phyloP scores from a whole-genome alignment of 176 grass and related monocot genomes.

The Aechmea fasciata region DNA sequence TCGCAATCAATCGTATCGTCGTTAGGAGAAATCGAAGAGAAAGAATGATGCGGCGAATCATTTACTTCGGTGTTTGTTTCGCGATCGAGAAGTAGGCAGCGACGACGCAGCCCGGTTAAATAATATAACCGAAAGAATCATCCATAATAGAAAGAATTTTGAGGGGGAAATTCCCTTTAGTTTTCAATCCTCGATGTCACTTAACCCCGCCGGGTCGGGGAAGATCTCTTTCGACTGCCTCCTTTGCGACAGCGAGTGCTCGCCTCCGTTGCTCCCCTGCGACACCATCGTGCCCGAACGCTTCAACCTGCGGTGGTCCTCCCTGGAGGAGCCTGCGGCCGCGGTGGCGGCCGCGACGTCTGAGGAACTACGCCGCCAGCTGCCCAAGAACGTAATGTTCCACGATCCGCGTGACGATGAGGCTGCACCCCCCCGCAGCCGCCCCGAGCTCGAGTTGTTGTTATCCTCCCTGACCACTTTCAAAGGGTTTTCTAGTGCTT shows the following conservation, averaged over 20 bases:
- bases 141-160: background rate
- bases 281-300: constrained; percentile 66
- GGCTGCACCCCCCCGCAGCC: constrained; percentile 37
- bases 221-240: constrained; percentile 74
- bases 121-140: too few relatives aligned
- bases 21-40: too few relatives aligned
- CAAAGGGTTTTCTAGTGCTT: constrained; percentile 84
- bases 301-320: constrained; percentile 49
- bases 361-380: constrained; percentile 74
- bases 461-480: constrained; percentile 94
- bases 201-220: constrained; percentile 63
- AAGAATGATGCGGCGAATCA: too few relatives aligned
- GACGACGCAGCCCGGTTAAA: too few relatives aligned
- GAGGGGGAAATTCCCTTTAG: constrained; percentile 12
- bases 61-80: too few relatives aligned
- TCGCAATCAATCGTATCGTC: too few relatives aligned
- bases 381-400: constrained; percentile 85
- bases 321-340: constrained; percentile 34
- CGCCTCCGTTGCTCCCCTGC: constrained; percentile 65
- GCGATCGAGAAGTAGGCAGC: too few relatives aligned
- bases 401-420: constrained; percentile 91
- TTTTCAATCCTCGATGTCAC: constrained; percentile 72
- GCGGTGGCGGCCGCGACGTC: constrained; percentile 22
- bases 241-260: constrained; percentile 68
- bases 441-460: constrained; percentile 45